phyloP scores from a whole-genome alignment of 345 rosid species.

The Brassica juncea region DNA sequence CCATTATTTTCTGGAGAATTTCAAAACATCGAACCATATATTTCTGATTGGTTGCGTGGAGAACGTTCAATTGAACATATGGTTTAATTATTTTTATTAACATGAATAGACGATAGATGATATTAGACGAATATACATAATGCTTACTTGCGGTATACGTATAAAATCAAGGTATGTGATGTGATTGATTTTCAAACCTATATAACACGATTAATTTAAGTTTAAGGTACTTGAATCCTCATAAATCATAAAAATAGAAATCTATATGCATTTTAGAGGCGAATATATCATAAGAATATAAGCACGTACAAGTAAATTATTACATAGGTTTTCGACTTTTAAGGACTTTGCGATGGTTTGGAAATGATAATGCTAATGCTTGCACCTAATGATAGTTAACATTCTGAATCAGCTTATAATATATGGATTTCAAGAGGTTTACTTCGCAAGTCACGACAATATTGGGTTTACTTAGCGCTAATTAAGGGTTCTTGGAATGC shows the following conservation, averaged over 20 bases:
- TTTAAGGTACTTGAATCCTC: neutral
- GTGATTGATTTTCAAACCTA: neutral
- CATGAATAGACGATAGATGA: neutral
- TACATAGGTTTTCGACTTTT: slow-evolving; percentile 7
- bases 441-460: slow-evolving; percentile 18
- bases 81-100: neutral
- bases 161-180: slow-evolving; percentile 11
- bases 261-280: neutral
- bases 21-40: neutral
- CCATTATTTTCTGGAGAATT: neutral
- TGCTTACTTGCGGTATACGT: slow-evolving; percentile 11
- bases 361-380: neutral
- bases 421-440: neutral
- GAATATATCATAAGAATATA: neutral
- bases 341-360: neutral
- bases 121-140: neutral
- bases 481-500: slow-evolving; percentile 17
- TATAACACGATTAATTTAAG: neutral
- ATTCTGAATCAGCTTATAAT: neutral
- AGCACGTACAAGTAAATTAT: neutral
- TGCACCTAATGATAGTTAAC: neutral
- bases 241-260: neutral
- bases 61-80: neutral
- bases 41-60: neutral
- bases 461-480: slow-evolving; percentile 27